Base-by-base conservation (phyloP, 176 grass and related monocot species). In the Alloteropsis semialata region DNA sequence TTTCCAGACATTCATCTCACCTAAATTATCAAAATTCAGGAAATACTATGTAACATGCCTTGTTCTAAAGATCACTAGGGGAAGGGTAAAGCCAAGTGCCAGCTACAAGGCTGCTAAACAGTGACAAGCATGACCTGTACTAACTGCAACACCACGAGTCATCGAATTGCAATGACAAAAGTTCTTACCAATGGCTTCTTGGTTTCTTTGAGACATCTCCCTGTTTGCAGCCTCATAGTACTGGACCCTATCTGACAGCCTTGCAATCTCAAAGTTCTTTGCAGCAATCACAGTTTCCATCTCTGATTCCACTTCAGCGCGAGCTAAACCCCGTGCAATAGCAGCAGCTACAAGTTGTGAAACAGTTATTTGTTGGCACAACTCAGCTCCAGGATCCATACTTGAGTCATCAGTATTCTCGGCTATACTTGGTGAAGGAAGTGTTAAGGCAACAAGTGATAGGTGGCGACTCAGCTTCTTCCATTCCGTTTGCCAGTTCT, bases 141-240 rank as follows among this genome's bases (percentile, higher is more conserved):
- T 32, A 53, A 69, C 48, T 43, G 33, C 6, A 32, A 33, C 32
- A 58, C 21, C 12, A 54, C 48, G 30, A n/a, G n/a, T n/a, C n/a
- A n/a, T n/a, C 14, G 6, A 78, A 76, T 44, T 51, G 44, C 43
- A 29, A 60, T 78, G 28, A 45, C 9, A 76, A 74, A 80, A 14
- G 18, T 37, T 60, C 28, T 19, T 87, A 96, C 97, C 97, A 0
- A 96, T 89, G 78, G 97, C 91, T 91, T 99, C 93, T 92, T 99
- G 97, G 59, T 99, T 99, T 81, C 93, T 92, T 56, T 96, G 97
- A 55, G 91, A 96, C 91, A 99, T 99, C 79, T 99, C 93, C 82
- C 87, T 92, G 84, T 99, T 99, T 64, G 91, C 91, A 75, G 93
- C 87, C 86, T 99, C 97, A 85, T 96, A 99, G 78, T 96, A 99